Evolutionary conservation across 2,329 filamentous ascomycete genomes (phyloP), one percentile per base, ranked within the genome.

Genomic region (Cryoendolithus antarcticus): DNA sequence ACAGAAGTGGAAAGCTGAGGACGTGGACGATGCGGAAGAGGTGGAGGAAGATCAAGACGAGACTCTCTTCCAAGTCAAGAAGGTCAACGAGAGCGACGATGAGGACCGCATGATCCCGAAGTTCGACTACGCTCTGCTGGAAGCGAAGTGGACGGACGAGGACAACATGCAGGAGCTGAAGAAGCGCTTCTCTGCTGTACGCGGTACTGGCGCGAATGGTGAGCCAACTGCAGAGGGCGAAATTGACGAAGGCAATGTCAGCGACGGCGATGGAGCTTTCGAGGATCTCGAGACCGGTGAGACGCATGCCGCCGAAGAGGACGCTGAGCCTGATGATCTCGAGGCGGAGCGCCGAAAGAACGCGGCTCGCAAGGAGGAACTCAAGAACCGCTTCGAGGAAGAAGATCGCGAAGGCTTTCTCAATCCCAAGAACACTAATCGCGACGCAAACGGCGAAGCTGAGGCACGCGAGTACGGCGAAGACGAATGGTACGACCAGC

Each of bases 401-500:
- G 91, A 98, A 67, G 91, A 98, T 57, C 75, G 85, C n/a, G 91
- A 98, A 57, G 91, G 91, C 0, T 88, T 95, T 58, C 77, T 83
- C 53, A 93, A 93, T 55, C 86, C 91, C 62, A 93, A 93, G 56
- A 79, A 83, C 21, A 76, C 80, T 37, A 82, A 82, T 8, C 74
- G 81, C 29, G 70, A 75, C 46, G 82, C 86, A 48, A 51, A 56
- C 28, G 77, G 74, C 24, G 80, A 72, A 28, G 71, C 72, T 3
- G 69, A 77, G 4, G 77, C 89, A 38, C 68, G 76, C 42, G 82
- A 93, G 55, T 96, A 93, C 54, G 91, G 88, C 38, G 91, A 98
- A 62, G 91, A 98, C 57, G 85, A 98, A 40, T 98, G 93, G 93
- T 98, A 98, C 58, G 91, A 96, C 56, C 77, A 83, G 21, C 91